Conservation (phyloP, 306 rosid genomes). For the Begonia loranthoides region DNA sequence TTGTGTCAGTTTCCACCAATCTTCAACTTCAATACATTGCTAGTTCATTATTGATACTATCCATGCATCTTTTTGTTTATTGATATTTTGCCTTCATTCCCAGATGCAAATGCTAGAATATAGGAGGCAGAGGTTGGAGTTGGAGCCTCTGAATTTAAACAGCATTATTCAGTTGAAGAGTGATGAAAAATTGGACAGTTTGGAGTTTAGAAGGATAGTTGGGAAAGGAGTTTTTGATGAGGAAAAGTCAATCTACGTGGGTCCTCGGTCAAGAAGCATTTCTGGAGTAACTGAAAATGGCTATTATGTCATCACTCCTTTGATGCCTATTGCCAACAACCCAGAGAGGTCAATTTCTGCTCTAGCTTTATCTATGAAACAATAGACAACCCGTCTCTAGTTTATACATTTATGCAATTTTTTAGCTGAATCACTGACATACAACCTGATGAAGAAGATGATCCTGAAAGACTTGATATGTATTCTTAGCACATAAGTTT, state of each 20-base stretch:
- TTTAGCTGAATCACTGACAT: too few relatives aligned
- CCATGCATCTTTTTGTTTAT: not conserved
- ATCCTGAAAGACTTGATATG: too few relatives aligned
- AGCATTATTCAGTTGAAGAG: constrained; percentile 20
- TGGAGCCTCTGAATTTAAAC: constrained; percentile 53
- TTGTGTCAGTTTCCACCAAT: not conserved
- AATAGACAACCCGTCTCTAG: too few relatives aligned
- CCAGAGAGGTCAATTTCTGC: constrained; percentile 41
- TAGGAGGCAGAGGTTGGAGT: constrained; percentile 55
- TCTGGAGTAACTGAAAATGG: constrained; percentile 95
- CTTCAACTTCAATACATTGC: not conserved
- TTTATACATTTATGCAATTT: too few relatives aligned
- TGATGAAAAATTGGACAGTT: constrained; percentile 31
- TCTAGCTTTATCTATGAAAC: constrained; percentile 1
- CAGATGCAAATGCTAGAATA: constrained; percentile 65
- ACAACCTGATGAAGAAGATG: too few relatives aligned
- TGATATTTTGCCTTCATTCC: constrained; percentile 4
- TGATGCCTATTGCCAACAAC: constrained; percentile 41
- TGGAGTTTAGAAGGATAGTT: constrained; percentile 70
- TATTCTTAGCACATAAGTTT: too few relatives aligned
- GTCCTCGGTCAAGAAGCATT: constrained; percentile 96
- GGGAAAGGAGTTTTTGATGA: constrained; percentile 73
- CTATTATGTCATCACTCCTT: constrained; percentile 76
- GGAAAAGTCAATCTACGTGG: constrained; percentile 60
- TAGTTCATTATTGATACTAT: not conserved